phyloP scores from a whole-genome alignment of 164 flowering plant species.

The Magnolia changhungtana region DNA sequence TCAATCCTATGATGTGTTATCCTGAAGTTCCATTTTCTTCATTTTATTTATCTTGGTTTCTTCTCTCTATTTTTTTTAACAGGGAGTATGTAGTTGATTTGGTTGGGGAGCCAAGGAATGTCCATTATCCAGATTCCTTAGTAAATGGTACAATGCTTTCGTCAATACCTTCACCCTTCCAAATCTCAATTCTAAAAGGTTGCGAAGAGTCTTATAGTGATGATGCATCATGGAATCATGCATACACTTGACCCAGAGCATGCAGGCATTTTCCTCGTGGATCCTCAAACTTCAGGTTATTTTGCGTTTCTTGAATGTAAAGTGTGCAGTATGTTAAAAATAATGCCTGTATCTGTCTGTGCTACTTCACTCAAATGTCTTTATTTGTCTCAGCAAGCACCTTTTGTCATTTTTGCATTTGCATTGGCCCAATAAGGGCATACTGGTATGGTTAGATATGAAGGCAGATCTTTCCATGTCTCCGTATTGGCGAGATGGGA shows the following conservation, averaged over 20 bases:
- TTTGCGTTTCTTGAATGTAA: not conserved
- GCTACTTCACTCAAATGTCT: not conserved
- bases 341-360: not conserved
- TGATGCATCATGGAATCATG: slow-evolving; percentile 28
- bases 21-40: not conserved
- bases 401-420: not conserved
- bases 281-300: slow-evolving; percentile 40
- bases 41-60: not conserved
- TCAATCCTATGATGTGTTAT: no score
- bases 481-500: no score
- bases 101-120: slow-evolving; percentile 84
- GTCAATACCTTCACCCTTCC: slow-evolving; percentile 74
- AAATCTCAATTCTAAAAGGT: slow-evolving; percentile 52
- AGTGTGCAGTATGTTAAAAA: not conserved
- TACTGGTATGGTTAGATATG: no score
- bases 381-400: not conserved
- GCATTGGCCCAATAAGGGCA: no score
- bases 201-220: slow-evolving; percentile 40
- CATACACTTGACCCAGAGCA: slow-evolving; percentile 24
- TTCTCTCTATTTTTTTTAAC: slow-evolving; percentile 14
- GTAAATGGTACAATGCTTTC: slow-evolving; percentile 59
- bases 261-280: slow-evolving; percentile 22
- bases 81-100: slow-evolving; percentile 97
- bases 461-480: no score
- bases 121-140: slow-evolving; percentile 83